A percentile compares a stretch with the other conserved stretches of the same genome.
Conservation (phyloP, 805 yeast genomes). For the Lipomyces sp. region DNA sequence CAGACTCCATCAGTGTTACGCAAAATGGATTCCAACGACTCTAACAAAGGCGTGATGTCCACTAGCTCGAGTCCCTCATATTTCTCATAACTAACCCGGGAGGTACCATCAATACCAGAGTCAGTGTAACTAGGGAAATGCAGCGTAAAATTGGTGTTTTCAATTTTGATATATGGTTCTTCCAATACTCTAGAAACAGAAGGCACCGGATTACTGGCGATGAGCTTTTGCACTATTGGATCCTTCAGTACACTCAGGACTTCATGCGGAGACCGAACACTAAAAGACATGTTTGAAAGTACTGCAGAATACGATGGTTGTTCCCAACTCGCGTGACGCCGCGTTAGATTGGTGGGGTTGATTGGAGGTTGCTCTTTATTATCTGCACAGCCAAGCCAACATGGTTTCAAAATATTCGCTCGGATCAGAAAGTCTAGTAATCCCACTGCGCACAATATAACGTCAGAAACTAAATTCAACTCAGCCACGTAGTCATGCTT, state of each 20-base stretch:
- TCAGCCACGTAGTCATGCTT: neutral
- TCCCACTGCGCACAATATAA: slow-evolving; percentile 6
- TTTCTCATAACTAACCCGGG: neutral
- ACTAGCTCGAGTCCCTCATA: neutral
- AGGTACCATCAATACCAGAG: neutral
- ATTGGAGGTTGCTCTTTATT: neutral
- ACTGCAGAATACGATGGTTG: neutral
- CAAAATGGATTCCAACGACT: neutral
- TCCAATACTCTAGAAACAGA: neutral
- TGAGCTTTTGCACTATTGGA: neutral
- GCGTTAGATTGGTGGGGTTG: neutral
- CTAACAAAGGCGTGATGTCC: neutral
- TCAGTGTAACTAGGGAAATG: neutral
- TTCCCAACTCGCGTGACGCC: neutral
- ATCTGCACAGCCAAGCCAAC: neutral
- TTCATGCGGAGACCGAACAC: neutral
- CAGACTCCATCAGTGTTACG: neutral
- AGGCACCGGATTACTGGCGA: neutral
- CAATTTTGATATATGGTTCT: neutral
- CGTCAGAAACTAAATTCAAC: slow-evolving; percentile 10
- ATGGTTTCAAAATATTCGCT: neutral
- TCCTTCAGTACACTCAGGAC: neutral
- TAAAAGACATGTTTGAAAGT: neutral
- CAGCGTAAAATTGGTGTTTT: slow-evolving; percentile 2
- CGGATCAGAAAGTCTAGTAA: slow-evolving; percentile 12